Conservation (phyloP, 1,139 yeast species). For the Protomyces pachydermus region DNA sequence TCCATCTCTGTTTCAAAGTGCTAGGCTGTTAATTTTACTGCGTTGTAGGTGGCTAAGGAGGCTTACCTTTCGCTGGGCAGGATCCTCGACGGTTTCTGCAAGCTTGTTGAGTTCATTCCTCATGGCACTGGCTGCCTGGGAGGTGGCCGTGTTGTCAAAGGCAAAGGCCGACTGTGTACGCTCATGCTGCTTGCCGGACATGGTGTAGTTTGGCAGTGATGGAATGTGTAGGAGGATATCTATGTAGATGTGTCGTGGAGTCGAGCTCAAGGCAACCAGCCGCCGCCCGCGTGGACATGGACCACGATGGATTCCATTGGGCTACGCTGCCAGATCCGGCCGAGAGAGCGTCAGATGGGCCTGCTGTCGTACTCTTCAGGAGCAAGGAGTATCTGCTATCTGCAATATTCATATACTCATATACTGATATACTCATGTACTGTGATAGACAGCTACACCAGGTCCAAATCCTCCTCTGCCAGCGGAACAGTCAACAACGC, state of each 20-base stretch:
- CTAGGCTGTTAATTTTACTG: constrained; percentile 28
- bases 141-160: constrained; percentile 90
- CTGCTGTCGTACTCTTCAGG: no score
- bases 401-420: no score
- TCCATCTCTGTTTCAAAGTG: constrained; percentile 91
- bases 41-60: neutral
- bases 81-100: constrained; percentile 68
- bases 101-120: constrained; percentile 87
- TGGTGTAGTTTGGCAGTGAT: neutral
- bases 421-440: no score
- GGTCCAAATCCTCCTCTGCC: constrained; percentile 60
- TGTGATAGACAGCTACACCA: neutral
- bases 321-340: no score
- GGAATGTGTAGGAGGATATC: no score
- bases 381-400: no score
- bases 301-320: no score
- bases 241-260: no score
- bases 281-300: no score
- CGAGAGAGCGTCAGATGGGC: no score
- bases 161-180: constrained; percentile 45
- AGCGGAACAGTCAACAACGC: constrained; percentile 79
- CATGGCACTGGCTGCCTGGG: constrained; percentile 97
- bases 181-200: constrained; percentile 19
- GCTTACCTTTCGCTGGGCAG: constrained; percentile 45
- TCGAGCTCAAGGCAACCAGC: no score